Evolutionary conservation across 306 rosid genomes (phyloP), one percentile per base, ranked within the genome.

Genomic region (Ormosia emarginata): DNA sequence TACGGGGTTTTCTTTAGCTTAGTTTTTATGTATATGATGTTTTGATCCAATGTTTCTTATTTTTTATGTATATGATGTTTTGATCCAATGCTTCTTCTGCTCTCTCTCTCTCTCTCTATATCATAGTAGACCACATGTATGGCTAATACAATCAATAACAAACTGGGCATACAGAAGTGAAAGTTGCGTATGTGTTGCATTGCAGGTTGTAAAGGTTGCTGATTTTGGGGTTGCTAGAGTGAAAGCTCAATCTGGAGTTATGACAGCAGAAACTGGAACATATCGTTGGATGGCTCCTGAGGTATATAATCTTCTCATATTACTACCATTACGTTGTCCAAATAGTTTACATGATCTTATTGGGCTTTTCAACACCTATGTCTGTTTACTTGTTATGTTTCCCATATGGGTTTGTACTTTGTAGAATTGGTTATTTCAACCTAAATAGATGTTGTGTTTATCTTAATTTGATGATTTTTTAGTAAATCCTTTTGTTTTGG

Each of bases 221-320:
- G 99, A 96, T 90, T 96, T 96, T 72, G 99, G 99, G 43, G 99
- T 96, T 82, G 97, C 99, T 46, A 91, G 99, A 88, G 98, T 96
- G 66, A 94, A 88, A 90, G 74, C 90, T 84, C 99, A 96, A 71
- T 88, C 98, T 43, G 99, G 99, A 47, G 97, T 96, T 71, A 96
- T 94, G 99, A 96, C 99, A 32, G 98, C 99, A 44, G 99, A 96
- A 92, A 96, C 99, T 81, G 99, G 99, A 79, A 96, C 99, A 8
- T 96, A 96, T 69, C 79, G 99, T 52, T 96, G 99, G 99, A 96
- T 96, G 99, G 99, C 99, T 84, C 99, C 99, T 50, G 98, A 96
- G 97, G 98, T 96, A 73, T 63, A 59, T 63, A 43, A 59, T 14
- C 15, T 69, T 83, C 24, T 77, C 12, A 32, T 79, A 41, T 24